phyloP scores from a whole-genome alignment of 352 stramenopile genomes.

The Phytophthora fragariaefolia region DNA sequence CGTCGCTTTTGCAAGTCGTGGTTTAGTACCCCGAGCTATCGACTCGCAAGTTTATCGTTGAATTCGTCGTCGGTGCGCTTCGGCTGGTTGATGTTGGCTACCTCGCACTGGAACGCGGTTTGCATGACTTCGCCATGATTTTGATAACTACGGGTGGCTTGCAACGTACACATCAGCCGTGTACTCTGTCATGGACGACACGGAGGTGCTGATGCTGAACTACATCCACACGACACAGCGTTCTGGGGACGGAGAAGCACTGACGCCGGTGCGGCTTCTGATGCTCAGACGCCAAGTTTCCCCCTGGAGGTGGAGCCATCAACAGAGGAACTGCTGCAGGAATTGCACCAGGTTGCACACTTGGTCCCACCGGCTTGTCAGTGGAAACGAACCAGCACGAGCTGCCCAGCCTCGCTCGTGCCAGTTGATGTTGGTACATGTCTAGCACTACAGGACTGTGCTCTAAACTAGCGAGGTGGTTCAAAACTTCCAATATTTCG shows the following conservation, averaged over 20 bases:
- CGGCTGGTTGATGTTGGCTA: constrained; percentile 21
- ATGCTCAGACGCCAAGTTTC: constrained; percentile 50
- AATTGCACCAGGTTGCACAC: constrained; percentile 37
- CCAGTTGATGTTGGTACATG: too few relatives aligned
- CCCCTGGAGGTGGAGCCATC: constrained; percentile 50
- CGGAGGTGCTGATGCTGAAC: constrained; percentile 49
- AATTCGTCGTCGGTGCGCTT: constrained; percentile 27
- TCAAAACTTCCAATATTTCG: too few relatives aligned
- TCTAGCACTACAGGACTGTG: too few relatives aligned
- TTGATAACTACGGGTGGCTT: constrained; percentile 26
- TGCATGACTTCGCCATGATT: constrained; percentile 40
- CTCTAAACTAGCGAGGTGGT: too few relatives aligned
- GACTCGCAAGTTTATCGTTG: constrained; percentile 23
- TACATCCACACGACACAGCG: constrained; percentile 13
- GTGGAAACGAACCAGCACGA: too few relatives aligned
- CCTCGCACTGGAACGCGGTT: constrained; percentile 41
- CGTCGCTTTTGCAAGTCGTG: constrained; percentile 49
- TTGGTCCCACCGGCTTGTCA: too few relatives aligned
- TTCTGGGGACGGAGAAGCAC: constrained; percentile 27
- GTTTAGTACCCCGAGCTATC: constrained; percentile 45
- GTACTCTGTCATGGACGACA: constrained; percentile 48
- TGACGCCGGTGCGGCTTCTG: constrained; percentile 41
- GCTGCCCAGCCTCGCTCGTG: too few relatives aligned
- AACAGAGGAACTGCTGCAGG: constrained; percentile 40
- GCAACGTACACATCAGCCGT: constrained; percentile 42